A percentile compares a stretch with the other conserved stretches of the same genome.
Evolutionary conservation across 306 rosid genomes (phyloP).

Genomic region (Canavalia ensiformis): DNA sequence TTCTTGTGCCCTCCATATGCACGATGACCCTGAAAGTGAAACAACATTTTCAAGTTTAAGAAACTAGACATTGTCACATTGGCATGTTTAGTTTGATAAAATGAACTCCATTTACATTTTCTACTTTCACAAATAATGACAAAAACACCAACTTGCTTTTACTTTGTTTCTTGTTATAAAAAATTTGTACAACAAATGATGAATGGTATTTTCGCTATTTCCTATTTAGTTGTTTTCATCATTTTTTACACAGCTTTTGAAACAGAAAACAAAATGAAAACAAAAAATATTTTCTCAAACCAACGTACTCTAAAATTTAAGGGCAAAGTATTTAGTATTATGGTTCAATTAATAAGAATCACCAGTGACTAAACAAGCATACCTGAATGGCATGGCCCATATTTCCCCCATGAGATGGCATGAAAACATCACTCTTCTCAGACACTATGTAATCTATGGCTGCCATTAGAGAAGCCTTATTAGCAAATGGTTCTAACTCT

Average conservation of each 20-base stretch:
- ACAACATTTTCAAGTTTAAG: conserved; percentile 22
- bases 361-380: conserved; percentile 28
- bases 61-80: conserved; percentile 17
- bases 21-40: conserved; percentile 77
- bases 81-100: not conserved
- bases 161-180: not conserved
- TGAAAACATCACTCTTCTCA: conserved; percentile 90
- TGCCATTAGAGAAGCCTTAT: conserved; percentile 90
- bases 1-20: conserved; percentile 94
- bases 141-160: not conserved
- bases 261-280: not conserved
- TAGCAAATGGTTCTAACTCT: conserved; percentile 77
- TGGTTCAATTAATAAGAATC: not conserved
- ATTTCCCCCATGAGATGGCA: conserved; percentile 99
- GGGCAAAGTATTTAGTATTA: not conserved
- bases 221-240: not conserved
- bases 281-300: too few species aligned
- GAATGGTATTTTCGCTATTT: not conserved
- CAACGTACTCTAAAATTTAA: not conserved
- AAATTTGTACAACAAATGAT: not conserved
- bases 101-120: not conserved
- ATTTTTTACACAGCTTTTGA: not conserved
- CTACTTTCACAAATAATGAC: not conserved
- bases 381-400: conserved; percentile 99
- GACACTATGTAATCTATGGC: conserved; percentile 93